phyloP scores from a whole-genome alignment of 768 basidiomycete species.

The Clavaria fumosa region DNA sequence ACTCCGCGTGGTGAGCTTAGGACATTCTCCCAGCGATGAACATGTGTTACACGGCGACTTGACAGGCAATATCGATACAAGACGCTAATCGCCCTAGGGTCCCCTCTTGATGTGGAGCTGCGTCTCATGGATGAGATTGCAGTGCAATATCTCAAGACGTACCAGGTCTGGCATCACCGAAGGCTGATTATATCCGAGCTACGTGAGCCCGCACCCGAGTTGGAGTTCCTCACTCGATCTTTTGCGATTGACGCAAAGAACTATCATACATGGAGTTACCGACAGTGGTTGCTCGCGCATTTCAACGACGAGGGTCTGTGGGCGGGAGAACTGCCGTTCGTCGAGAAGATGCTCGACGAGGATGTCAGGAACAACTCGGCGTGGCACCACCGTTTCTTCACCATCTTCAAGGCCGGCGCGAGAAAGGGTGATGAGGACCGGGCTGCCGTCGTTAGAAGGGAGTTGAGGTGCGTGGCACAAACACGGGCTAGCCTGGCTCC shows the following conservation, averaged over 20 bases:
- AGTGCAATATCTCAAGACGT: slow-evolving; percentile 75
- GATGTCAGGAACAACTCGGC: slow-evolving; percentile 95
- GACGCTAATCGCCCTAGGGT: slow-evolving; percentile 54
- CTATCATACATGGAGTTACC: slow-evolving; percentile 98
- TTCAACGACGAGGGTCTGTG: slow-evolving; percentile 66
- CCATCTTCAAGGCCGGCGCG: slow-evolving; percentile 58
- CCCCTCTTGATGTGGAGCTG: slow-evolving; percentile 64
- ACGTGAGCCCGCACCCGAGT: slow-evolving; percentile 45
- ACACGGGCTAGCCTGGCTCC: too few relatives aligned
- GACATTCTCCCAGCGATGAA: neutral
- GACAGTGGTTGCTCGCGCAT: slow-evolving; percentile 85
- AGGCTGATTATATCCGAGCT: slow-evolving; percentile 52
- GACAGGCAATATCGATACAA: slow-evolving; percentile 89
- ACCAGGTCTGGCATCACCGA: slow-evolving; percentile 96
- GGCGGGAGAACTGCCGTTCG: slow-evolving; percentile 59
- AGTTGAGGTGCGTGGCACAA: slow-evolving; percentile 50
- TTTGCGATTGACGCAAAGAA: slow-evolving; percentile 81
- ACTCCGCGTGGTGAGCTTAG: slow-evolving; percentile 75
- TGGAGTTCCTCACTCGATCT: slow-evolving; percentile 61
- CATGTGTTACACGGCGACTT: slow-evolving; percentile 1
- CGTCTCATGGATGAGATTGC: slow-evolving; percentile 79
- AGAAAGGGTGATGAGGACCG: slow-evolving; percentile 46
- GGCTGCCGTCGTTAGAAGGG: slow-evolving; percentile 44
- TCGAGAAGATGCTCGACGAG: slow-evolving; percentile 47
- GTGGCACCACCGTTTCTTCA: slow-evolving; percentile 92